Evolutionary conservation across 2,329 filamentous ascomycete species (phyloP).

Genomic region (Epichloe aotearoae): DNA sequence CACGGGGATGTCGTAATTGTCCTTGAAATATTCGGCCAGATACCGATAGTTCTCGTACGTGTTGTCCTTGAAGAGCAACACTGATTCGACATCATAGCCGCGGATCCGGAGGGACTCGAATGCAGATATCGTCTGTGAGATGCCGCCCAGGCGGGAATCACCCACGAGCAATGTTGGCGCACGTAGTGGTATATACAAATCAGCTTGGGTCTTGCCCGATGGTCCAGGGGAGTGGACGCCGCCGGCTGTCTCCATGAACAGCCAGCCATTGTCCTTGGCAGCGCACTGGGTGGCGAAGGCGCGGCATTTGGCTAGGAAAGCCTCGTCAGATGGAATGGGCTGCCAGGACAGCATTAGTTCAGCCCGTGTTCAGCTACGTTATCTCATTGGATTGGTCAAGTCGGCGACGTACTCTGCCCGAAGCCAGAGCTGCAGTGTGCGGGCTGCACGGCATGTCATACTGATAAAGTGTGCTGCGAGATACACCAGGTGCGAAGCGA

Average conservation of each 20-base stretch:
- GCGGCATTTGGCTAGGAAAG: conserved; percentile 29
- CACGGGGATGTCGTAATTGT: conserved; percentile 43
- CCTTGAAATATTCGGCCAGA: conserved; percentile 51
- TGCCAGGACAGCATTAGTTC: conserved; percentile 12
- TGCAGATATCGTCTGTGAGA: conserved; percentile 66
- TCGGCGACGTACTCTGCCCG: conserved; percentile 25
- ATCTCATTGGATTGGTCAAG: background rate
- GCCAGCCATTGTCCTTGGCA: conserved; percentile 33
- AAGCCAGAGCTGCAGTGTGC: conserved; percentile 51
- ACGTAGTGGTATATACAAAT: conserved; percentile 63
- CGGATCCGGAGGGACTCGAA: conserved; percentile 67
- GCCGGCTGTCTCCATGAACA: conserved; percentile 70
- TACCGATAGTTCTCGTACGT: conserved; percentile 57
- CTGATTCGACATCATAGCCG: conserved; percentile 61
- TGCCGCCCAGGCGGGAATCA: conserved; percentile 64
- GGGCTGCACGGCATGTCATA: conserved; percentile 66
- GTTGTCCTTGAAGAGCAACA: conserved; percentile 55
- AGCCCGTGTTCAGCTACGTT: background rate
- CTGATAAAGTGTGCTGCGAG: conserved; percentile 48
- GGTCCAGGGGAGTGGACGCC: conserved; percentile 66
- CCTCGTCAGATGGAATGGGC: conserved; percentile 36
- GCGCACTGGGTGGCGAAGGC: conserved; percentile 31
- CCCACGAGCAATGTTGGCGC: conserved; percentile 62
- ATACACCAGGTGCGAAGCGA: conserved; percentile 39
- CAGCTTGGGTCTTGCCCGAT: conserved; percentile 62